phyloP scores from a whole-genome alignment of 345 rosid genomes.

The Draba incana region DNA sequence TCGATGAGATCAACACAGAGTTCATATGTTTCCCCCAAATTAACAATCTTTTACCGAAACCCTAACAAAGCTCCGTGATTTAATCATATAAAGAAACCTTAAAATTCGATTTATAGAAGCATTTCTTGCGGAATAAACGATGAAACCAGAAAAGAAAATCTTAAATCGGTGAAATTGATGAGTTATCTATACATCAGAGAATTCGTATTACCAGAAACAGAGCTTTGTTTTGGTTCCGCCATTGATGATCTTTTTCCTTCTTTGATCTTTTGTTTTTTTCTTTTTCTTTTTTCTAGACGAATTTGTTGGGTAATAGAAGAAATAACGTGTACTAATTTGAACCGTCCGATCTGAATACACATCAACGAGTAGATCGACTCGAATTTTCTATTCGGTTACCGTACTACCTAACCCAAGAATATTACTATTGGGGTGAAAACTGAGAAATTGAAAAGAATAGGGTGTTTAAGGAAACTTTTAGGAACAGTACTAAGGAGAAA shows the following conservation, averaged over 20 bases:
- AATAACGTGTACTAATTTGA: background rate
- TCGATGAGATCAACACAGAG: background rate
- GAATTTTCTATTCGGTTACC: slow-evolving; percentile 3
- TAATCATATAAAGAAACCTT: background rate
- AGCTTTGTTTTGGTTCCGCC: slow-evolving; percentile 36
- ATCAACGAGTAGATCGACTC: slow-evolving; percentile 6
- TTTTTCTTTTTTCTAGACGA: background rate
- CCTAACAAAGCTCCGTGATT: background rate
- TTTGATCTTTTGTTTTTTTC: background rate
- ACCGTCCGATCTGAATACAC: slow-evolving; percentile 24
- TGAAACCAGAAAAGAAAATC: background rate
- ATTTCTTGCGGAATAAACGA: too few relatives aligned
- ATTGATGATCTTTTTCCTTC: slow-evolving; percentile 19
- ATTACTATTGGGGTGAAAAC: background rate
- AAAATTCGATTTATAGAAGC: too few relatives aligned
- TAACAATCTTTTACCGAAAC: background rate
- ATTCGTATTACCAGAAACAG: slow-evolving; percentile 17
- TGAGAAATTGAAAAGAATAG: background rate
- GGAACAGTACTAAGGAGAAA: slow-evolving; percentile 8
- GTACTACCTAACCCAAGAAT: background rate
- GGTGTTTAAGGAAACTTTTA: background rate
- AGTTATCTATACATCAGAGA: too few relatives aligned
- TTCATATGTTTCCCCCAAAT: background rate
- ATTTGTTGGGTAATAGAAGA: background rate
- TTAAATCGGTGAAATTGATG: too few relatives aligned